These are phyloP conservation scores for Clonostachys chloroleuca DNA, from an alignment of 2,329 filamentous ascomycete genomes.

Conservation along the genomic window DNA sequence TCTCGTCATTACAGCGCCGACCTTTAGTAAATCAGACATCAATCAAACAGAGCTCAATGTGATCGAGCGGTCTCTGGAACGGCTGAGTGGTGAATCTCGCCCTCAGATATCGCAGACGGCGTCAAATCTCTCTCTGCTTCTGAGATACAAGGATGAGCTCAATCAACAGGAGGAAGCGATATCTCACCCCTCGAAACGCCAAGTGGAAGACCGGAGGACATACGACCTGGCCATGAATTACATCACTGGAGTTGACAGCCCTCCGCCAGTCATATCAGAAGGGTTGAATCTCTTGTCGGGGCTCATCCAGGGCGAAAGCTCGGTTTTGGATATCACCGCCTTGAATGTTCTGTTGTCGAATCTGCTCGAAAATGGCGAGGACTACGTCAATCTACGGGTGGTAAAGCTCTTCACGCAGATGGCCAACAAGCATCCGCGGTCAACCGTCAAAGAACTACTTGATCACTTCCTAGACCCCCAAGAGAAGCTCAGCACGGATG, in stretches of 20 bases:
- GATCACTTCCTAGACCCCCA: conserved; percentile 63
- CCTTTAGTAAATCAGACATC: conserved; percentile 45
- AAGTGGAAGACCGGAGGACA: conserved; percentile 56
- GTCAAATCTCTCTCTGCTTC: conserved; percentile 48
- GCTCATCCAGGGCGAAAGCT: conserved; percentile 49
- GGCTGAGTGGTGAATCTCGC: conserved; percentile 28
- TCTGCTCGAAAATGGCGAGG: conserved; percentile 61
- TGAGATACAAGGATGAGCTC: conserved; percentile 51
- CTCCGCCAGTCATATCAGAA: conserved; percentile 62
- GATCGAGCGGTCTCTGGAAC: conserved; percentile 44
- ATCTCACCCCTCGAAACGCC: conserved; percentile 35
- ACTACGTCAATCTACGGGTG: conserved; percentile 67
- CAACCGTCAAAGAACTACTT: conserved; percentile 57
- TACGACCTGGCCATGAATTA: conserved; percentile 62
- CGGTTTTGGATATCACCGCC: conserved; percentile 62
- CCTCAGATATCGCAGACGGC: conserved; percentile 46
- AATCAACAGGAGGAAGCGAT: conserved; percentile 33
- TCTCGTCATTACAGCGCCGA: conserved; percentile 52
- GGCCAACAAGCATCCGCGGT: conserved; percentile 55
- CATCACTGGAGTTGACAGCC: conserved; percentile 56
- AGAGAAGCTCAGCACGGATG: conserved; percentile 56
- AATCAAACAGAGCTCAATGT: conserved; percentile 32
- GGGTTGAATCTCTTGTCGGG: conserved; percentile 56
- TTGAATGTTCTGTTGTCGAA: conserved; percentile 59
- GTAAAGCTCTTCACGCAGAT: conserved; percentile 62